Base-by-base conservation (phyloP, 805 yeast genomes). In the Torulaspora delbrueckii region DNA sequence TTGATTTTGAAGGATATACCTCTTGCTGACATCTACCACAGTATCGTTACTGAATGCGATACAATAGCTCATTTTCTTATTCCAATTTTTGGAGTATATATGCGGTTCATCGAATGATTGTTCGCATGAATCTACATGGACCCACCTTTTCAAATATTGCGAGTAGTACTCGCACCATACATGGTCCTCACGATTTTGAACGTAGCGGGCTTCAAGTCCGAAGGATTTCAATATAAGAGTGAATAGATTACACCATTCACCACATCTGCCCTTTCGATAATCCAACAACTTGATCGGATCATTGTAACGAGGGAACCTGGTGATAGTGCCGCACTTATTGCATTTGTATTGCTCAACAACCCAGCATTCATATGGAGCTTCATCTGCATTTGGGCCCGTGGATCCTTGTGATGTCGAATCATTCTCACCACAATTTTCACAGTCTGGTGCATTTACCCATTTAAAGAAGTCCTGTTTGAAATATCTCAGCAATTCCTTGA, bases 111-210 rank as follows among this genome's bases (percentile, higher is more conserved):
- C 95, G 66, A 74, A 88, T 0, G 90, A 81, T 39, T 79, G 82
- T 56, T 90, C 98, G 62, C 98, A 91, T 7, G 87, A 78, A 58
- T 90, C 98, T 13, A 86, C 69, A 63, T 91, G 98, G 14, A 90
- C 73, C 97, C 98, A 91, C 44, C 88, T 66, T 36, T 74, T 64
- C 52, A 77, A 69, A 16, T 67, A 57, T 0, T 56, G 62, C 1
- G 95, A 85, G 61, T 79, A 90, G 56, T 84, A 83, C 59, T 91
- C 98, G 57, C 95, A 84, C 98, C 98, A 91, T 1, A 87, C 97
- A 62, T 91, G 98, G 62, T 91, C 98, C 61, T 91, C 98, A 6
- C 77, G 70, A 62, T 88, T 89, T 95, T 95, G 86, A 2, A 90
- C 69, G 58, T 84, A 89, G 42, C 98, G 67, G 1, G 78, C 77